A percentile compares a stretch with the other conserved stretches of the same genome.
These are phyloP conservation scores for Coemansia sp. DNA, from an alignment of 192 early-diverging fungal genomes.

Conservation along the genomic window DNA sequence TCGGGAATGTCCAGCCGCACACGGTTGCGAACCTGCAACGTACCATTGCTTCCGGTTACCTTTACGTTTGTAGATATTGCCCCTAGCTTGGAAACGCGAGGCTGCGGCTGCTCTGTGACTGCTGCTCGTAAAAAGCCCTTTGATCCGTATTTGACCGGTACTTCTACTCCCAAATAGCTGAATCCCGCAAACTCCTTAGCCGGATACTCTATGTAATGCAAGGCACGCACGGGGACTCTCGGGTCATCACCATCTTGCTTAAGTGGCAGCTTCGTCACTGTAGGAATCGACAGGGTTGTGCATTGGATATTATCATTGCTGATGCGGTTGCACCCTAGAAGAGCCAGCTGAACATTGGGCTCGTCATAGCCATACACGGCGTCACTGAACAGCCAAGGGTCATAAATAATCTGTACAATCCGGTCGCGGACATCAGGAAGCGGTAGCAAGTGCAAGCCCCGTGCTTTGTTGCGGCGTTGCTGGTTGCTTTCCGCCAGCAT, in stretches of 20 bases:
- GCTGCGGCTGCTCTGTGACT: background rate
- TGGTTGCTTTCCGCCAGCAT: background rate
- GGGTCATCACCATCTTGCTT: conserved; percentile 15
- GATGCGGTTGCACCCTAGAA: conserved; percentile 31
- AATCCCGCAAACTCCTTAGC: conserved; percentile 4
- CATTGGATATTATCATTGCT: conserved; percentile 6
- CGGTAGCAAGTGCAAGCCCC: conserved; percentile 30
- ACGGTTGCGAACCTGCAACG: conserved; percentile 23
- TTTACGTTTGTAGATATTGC: too few species aligned
- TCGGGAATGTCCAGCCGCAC: conserved; percentile 45
- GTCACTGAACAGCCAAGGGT: conserved; percentile 21
- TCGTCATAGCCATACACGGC: background rate
- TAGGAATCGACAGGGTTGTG: conserved; percentile 12
- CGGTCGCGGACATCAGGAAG: background rate
- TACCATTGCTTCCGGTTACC: too few species aligned
- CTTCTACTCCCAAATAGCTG: conserved; percentile 28
- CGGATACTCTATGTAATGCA: conserved; percentile 31
- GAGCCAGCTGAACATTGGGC: background rate
- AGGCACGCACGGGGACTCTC: conserved; percentile 7
- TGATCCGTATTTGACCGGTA: conserved; percentile 6
- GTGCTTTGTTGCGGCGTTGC: background rate
- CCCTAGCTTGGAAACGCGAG: background rate
- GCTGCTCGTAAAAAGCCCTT: conserved; percentile 29
- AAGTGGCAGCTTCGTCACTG: conserved; percentile 27
- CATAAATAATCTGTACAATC: conserved; percentile 27